Base-by-base conservation (phyloP, 768 basidiomycete species). In the Exsudoporus frostii region DNA sequence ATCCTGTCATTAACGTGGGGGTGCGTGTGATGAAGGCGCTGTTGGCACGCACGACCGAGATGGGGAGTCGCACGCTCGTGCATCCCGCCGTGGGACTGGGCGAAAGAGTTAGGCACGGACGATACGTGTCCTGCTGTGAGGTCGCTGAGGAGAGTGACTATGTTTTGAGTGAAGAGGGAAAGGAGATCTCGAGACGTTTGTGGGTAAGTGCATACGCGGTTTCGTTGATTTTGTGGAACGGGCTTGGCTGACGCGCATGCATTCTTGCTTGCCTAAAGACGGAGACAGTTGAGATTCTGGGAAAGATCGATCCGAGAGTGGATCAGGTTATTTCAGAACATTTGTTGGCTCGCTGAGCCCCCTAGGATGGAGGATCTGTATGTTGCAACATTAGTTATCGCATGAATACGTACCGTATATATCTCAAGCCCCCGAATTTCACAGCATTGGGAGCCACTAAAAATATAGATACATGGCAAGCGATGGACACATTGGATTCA, bases 1-100 rank as follows among this genome's bases (percentile, higher is more conserved):
- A 58, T 30, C 32, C 48, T 17, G 5, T 52, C 19, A 4, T 55
- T 0, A 39, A 48, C 8, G 0, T 54, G 20, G 13, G 15, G 3
- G 4, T 64, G n/a, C 42, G 32, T 15, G 22, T 48, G 22, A 32
- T 43, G 20, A 66, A 68, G 48, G 32, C 19, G 0, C 37, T 67
- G 24, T 9, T 76, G 4, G 73, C 66, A 1, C 65, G 69, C 22
- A 53, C 68, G 17, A 59, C 72, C 0, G 73, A 76, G 50, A 40
- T 62, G 25, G 76, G 74, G 8, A 63, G 71, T 49, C 69, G 73
- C 36, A 68, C 71, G 20, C 59, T 76, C 20, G 58, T 73, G 5
- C 70, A 68, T 30, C 64, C 70, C 7, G 70, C 67, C 11, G 55
- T 73, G 24, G 66, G 61, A 22, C 62, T 56, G 3, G 63, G 57